Evolutionary conservation across 495 filamentous ascomycete genomes (phyloP).

Genomic region (Xylaria telfairii): DNA sequence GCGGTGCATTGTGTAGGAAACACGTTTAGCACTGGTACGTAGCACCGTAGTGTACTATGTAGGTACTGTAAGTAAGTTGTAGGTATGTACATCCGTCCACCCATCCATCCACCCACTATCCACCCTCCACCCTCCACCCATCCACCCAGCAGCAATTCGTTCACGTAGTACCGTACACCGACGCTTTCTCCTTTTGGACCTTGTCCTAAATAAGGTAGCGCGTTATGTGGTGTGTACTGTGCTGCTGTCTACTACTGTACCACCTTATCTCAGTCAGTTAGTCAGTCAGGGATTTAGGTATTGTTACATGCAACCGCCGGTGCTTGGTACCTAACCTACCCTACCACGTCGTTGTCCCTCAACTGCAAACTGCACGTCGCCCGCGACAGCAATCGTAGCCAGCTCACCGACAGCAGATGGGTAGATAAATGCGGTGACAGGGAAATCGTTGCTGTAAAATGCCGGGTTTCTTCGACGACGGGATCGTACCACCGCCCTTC

Average conservation of each 20-base stretch:
- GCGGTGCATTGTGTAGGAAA: slow-evolving; percentile 27
- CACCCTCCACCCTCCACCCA: background rate
- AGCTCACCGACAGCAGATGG: slow-evolving; percentile 25
- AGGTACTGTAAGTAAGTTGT: background rate
- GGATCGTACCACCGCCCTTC: slow-evolving; percentile 3
- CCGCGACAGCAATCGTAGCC: slow-evolving; percentile 24
- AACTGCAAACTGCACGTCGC: slow-evolving; percentile 25
- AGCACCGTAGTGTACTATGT: too few relatives aligned
- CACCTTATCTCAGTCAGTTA: slow-evolving; percentile 17
- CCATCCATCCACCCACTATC: too few relatives aligned
- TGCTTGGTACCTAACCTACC: slow-evolving; percentile 27
- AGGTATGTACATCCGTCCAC: too few relatives aligned
- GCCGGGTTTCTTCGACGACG: background rate
- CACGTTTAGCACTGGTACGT: slow-evolving; percentile 22
- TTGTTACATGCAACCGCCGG: slow-evolving; percentile 25
- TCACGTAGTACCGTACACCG: slow-evolving; percentile 10
- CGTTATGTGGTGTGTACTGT: background rate
- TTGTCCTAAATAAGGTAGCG: slow-evolving; percentile 18
- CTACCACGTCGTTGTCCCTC: slow-evolving; percentile 27
- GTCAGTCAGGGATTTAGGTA: slow-evolving; percentile 18
- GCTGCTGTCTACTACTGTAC: background rate
- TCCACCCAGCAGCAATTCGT: background rate
- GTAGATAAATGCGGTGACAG: background rate
- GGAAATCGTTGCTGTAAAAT: background rate
- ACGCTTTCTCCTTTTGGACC: slow-evolving; percentile 27